Conservation (phyloP, 1,284 basidiomycete species). For the Sporisorium iseilematis-ciliati region DNA sequence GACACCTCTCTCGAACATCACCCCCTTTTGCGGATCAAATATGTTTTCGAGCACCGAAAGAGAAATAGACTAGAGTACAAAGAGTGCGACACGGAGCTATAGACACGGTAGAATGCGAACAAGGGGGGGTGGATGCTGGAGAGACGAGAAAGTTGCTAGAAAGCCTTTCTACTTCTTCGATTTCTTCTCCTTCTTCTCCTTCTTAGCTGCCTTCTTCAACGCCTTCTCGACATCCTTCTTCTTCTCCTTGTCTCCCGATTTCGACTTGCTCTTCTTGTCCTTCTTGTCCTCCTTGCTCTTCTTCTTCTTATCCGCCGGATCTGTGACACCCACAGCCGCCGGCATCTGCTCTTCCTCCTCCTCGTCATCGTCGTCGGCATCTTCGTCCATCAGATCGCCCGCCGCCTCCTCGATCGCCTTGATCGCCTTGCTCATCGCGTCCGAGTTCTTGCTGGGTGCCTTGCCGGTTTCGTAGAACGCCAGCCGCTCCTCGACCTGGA, state of each 20-base stretch:
- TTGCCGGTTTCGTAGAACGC: conserved; percentile 83
- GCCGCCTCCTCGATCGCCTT: conserved; percentile 80
- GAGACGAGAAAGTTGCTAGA: not conserved
- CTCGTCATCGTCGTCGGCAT: conserved; percentile 75
- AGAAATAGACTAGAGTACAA: not conserved
- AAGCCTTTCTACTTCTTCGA: conserved; percentile 25
- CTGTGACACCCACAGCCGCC: conserved; percentile 56
- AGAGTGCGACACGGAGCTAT: conserved; percentile 10
- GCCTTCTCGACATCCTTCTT: conserved; percentile 60
- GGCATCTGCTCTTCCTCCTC: conserved; percentile 74
- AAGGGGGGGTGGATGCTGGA: not conserved
- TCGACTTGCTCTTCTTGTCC: conserved; percentile 75
- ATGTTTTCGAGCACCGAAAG: no score
- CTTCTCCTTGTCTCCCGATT: conserved; percentile 52
- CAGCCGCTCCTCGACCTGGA: conserved; percentile 95
- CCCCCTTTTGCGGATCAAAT: no score
- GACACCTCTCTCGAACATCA: not conserved
- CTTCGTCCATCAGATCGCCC: conserved; percentile 78
- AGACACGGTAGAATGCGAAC: conserved; percentile 5
- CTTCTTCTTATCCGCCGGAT: conserved; percentile 70
- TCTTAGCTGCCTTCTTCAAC: conserved; percentile 63
- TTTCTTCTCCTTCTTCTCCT: conserved; percentile 49
- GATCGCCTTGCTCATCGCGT: conserved; percentile 83
- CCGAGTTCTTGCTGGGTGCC: conserved; percentile 66
- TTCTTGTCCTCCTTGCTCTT: conserved; percentile 77